A percentile compares a stretch with the other conserved stretches of the same genome.
Conservation (phyloP, 768 basidiomycete genomes). For the Psilocybe azurescens region DNA sequence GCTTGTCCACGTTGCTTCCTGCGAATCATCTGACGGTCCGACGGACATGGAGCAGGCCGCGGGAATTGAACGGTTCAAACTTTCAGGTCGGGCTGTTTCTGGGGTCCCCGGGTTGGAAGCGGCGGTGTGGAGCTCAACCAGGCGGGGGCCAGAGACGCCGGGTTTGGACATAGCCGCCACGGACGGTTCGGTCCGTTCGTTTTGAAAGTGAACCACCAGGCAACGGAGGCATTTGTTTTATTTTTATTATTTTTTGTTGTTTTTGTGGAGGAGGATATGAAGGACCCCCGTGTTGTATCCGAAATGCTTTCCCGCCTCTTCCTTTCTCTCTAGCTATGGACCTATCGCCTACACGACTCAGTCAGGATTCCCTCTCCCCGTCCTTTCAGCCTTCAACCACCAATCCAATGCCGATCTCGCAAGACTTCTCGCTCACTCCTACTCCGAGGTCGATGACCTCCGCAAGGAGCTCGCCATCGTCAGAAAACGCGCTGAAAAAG, state of each 20-base stretch:
- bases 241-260: conserved; percentile 11
- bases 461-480: conserved; percentile 49
- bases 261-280: not conserved
- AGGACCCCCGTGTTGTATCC: conserved; percentile 12
- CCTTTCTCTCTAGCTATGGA: conserved; percentile 3
- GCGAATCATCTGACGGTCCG: conserved; percentile 17
- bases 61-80: conserved; percentile 3
- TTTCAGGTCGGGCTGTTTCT: not conserved
- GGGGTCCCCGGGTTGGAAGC: conserved; percentile 1
- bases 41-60: conserved; percentile 8
- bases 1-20: conserved; percentile 6
- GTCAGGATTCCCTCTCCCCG: conserved; percentile 8
- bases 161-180: conserved; percentile 14
- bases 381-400: not conserved
- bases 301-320: conserved; percentile 9
- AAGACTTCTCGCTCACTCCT: conserved; percentile 56
- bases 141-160: conserved; percentile 13
- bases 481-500: conserved; percentile 55
- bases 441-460: conserved; percentile 56
- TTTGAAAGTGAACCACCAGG: not conserved
- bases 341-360: conserved; percentile 6
- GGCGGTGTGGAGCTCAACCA: not conserved
- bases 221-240: conserved; percentile 8
- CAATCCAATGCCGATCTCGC: conserved; percentile 59
- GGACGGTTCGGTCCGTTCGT: conserved; percentile 1